Evolutionary conservation across 2,329 filamentous ascomycete genomes (phyloP), one percentile per base, ranked within the genome.

Genomic region (Ascochyta lentis): DNA sequence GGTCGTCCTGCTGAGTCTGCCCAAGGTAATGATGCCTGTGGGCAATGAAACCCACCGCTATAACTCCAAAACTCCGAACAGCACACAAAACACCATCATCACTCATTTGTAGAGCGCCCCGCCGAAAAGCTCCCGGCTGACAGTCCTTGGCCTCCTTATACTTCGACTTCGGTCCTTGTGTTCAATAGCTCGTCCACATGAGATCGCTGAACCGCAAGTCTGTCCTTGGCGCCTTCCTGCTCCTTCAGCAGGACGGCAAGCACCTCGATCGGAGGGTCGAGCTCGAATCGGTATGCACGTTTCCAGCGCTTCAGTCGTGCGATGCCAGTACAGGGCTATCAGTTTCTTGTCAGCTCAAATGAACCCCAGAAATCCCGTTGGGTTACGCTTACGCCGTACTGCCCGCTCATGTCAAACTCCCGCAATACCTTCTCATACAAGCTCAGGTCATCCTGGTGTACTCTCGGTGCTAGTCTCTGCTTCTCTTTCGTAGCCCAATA

Each of bases 201-300:
- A 22, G 93, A 90, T 61, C 81, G 82, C 76, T 95, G 84, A 31
- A 83, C 75, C 29, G 78, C 81, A 31, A 73, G 67, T 31, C 82
- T 83, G 0, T 81, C 82, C 48, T 75, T 83, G 33, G 40, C 50
- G 7, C 50, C 58, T 5, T 83, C 78, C 68, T 89, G 86, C 69
- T 92, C 88, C 69, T 87, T 89, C 50, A 96, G 68, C 42, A 98
- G 77, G 15, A 98, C 90, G 0, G 92, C 91, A 5, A 98, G 82
- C 3, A 97, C 92, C 75, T 98, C 94, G 24, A 96, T 84, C 0
- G 95, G 94, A 1, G 95, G 95, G 29, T 89, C 84, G n/a, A 99
- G 81, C 3, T 89, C 88, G n/a, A 99, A 80, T 52, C 82, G 83
- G 49, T 96, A 84, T 4, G 95, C 95, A 41, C 95, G 86, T 71